These are phyloP conservation scores for Heterobasidion irregulare DNA, from an alignment of 1,284 basidiomycete species.

Conservation along the genomic window DNA sequence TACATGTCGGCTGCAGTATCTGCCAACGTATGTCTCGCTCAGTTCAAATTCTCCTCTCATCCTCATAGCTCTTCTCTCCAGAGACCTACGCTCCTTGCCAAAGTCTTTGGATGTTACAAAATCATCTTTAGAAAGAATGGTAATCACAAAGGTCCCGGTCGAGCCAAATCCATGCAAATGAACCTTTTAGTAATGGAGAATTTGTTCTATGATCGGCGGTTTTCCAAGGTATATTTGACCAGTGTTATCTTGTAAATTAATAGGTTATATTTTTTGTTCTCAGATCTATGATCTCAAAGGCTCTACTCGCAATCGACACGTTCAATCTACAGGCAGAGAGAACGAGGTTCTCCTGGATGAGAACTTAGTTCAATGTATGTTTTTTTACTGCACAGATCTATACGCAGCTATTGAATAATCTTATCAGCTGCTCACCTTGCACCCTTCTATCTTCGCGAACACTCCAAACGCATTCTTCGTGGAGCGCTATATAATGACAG, in stretches of 20 bases:
- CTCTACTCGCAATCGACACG: constrained; percentile 85
- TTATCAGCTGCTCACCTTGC: constrained; percentile 54
- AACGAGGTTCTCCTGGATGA: constrained; percentile 94
- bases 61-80: constrained; percentile 24
- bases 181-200: constrained; percentile 98
- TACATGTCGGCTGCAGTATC: constrained; percentile 88
- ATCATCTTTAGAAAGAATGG: constrained; percentile 85
- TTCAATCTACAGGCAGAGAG: constrained; percentile 83
- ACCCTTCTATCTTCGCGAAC: constrained; percentile 93
- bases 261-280: no score
- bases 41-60: neutral
- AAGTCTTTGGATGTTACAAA: constrained; percentile 97
- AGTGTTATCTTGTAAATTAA: neutral
- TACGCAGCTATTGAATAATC: constrained; percentile 2
- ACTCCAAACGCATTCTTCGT: constrained; percentile 88
- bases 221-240: constrained; percentile 58
- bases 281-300: constrained; percentile 96
- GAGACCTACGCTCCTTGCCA: constrained; percentile 92
- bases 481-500: constrained; percentile 92
- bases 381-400: neutral
- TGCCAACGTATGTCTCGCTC: constrained; percentile 49
- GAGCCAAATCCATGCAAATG: constrained; percentile 82
- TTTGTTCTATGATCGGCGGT: constrained; percentile 86
- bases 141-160: constrained; percentile 51
- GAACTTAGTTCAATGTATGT: constrained; percentile 78